Conservation (phyloP, 225 moss, liverwort and hornwort genomes). For the Thuidium tamariscinum region DNA sequence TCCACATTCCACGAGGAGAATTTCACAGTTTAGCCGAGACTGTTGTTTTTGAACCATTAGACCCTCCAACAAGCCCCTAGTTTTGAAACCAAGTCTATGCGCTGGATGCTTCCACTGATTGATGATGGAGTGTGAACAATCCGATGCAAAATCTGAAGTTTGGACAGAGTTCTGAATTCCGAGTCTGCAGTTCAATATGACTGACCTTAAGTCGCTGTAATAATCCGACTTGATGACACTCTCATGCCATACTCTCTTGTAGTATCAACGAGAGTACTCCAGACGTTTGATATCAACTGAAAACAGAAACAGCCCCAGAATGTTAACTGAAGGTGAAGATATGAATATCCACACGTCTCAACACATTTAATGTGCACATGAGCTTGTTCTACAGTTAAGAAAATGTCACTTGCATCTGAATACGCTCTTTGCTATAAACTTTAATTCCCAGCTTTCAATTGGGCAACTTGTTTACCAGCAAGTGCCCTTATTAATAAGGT, state of each 20-base stretch:
- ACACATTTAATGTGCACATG: neutral
- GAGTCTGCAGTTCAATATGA: neutral
- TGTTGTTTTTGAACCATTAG: neutral
- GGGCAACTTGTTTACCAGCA: neutral
- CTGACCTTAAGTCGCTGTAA: neutral
- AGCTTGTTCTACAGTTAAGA: neutral
- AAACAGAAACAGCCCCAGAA: neutral
- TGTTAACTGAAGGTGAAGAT: neutral
- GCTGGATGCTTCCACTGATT: neutral
- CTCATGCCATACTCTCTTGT: neutral
- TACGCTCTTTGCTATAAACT: neutral
- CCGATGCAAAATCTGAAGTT: neutral
- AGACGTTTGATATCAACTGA: neutral
- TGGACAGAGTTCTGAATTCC: neutral
- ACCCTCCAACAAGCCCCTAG: neutral
- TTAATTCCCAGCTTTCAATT: neutral
- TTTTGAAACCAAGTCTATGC: neutral
- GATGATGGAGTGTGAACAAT: neutral
- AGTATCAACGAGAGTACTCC: too few species aligned
- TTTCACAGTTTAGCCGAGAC: neutral
- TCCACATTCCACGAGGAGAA: neutral
- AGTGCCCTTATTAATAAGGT: neutral
- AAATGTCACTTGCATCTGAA: neutral
- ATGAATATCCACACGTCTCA: neutral
- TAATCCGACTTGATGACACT: neutral